These are phyloP conservation scores for Didymellaceae sp. DNA, from an alignment of 2,329 filamentous ascomycete genomes.

Conservation along the genomic window DNA sequence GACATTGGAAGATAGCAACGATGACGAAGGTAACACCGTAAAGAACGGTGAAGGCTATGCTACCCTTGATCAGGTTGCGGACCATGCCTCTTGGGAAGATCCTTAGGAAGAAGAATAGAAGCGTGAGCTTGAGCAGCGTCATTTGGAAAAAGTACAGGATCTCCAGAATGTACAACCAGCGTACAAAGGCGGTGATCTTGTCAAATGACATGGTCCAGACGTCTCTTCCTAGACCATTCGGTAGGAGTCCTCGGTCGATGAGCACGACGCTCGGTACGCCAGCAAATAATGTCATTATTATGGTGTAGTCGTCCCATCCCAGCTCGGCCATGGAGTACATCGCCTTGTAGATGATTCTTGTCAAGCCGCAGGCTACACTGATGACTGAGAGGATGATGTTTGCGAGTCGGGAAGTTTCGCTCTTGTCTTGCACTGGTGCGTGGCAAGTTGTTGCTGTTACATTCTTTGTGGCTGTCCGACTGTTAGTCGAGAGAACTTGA, in stretches of 20 bases:
- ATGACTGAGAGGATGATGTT: conserved; percentile 46
- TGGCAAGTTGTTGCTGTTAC: conserved; percentile 49
- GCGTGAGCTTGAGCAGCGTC: conserved; percentile 33
- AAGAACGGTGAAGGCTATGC: conserved; percentile 33
- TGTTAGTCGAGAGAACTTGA: conserved; percentile 1
- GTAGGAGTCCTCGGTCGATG: conserved; percentile 26
- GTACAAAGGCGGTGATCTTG: conserved; percentile 54
- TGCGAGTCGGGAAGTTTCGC: conserved; percentile 37
- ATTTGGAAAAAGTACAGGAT: conserved; percentile 44
- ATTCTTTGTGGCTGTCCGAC: conserved; percentile 50
- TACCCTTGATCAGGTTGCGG: conserved; percentile 23
- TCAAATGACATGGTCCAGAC: conserved; percentile 57
- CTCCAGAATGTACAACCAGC: conserved; percentile 41
- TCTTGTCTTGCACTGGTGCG: conserved; percentile 48
- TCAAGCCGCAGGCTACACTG: conserved; percentile 42
- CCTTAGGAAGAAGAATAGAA: conserved; percentile 38
- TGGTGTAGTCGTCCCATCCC: conserved; percentile 50
- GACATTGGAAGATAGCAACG: conserved; percentile 41
- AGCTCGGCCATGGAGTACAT: conserved; percentile 43
- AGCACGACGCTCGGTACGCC: conserved; percentile 37
- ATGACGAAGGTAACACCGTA: conserved; percentile 31
- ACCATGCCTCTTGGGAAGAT: conserved; percentile 37
- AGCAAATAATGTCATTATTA: conserved; percentile 28
- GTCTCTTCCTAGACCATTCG: conserved; percentile 57
- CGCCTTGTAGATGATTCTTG: conserved; percentile 49